Conservation (phyloP, 2,329 filamentous ascomycete species). For the Fusarium sp. region DNA sequence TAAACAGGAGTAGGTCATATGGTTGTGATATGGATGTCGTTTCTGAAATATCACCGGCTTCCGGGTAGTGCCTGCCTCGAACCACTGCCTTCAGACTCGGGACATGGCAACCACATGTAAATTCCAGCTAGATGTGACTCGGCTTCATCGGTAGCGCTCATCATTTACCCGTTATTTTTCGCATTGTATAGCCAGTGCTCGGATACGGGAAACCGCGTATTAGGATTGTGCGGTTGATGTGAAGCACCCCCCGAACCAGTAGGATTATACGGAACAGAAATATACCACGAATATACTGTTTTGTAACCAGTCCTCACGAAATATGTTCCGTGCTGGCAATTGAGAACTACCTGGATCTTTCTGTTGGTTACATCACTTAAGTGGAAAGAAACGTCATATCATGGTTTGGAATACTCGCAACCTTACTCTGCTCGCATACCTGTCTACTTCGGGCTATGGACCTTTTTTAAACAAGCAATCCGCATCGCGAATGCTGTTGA, state of each 20-base stretch:
- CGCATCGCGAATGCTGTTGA: background rate
- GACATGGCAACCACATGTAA: background rate
- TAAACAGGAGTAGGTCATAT: too few species aligned
- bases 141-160: constrained; percentile 1
- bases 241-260: too few species aligned
- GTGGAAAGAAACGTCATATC: constrained; percentile 31
- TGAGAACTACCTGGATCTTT: too few species aligned
- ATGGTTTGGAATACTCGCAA: constrained; percentile 9
- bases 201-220: too few species aligned
- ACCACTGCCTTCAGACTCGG: background rate
- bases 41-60: background rate
- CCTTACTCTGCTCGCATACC: constrained; percentile 13
- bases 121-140: background rate
- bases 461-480: background rate
- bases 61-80: background rate
- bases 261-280: too few species aligned
- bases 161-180: constrained; percentile 2
- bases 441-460: background rate
- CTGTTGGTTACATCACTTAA: constrained; percentile 14
- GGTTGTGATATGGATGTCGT: too few species aligned
- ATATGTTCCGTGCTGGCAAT: too few species aligned
- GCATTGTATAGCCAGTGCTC: background rate
- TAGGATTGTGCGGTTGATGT: too few species aligned
- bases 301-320: too few species aligned
- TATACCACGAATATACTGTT: too few species aligned